Conservation (phyloP, 371 early-diverging fungal species). For the Fennellomyces sp. region DNA sequence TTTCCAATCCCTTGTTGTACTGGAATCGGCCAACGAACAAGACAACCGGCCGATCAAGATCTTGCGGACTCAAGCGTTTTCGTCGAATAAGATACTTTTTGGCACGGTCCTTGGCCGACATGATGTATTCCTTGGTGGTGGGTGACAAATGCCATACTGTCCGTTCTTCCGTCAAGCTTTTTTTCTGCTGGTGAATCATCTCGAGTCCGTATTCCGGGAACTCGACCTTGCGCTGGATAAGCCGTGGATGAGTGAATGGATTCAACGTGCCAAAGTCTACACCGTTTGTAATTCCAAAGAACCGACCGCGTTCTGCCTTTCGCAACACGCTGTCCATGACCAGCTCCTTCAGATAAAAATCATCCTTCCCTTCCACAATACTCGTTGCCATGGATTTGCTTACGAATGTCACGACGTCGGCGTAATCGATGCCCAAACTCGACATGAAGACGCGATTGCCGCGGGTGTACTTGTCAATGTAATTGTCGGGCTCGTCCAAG, state of each 20-base stretch:
- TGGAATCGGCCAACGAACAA: constrained; percentile 61
- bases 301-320: constrained; percentile 51
- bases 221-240: constrained; percentile 37
- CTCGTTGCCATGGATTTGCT: constrained; percentile 60
- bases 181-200: constrained; percentile 22
- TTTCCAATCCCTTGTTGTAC: constrained; percentile 52
- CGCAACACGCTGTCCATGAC: constrained; percentile 58
- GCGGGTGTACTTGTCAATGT: constrained; percentile 36
- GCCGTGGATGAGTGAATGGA: constrained; percentile 54
- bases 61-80: constrained; percentile 39
- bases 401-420: constrained; percentile 61
- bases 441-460: constrained; percentile 65
- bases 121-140: constrained; percentile 35
- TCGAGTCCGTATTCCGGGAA: constrained; percentile 51
- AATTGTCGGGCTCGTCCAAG: constrained; percentile 25
- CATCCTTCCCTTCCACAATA: constrained; percentile 60
- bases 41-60: constrained; percentile 56
- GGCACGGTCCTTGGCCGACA: constrained; percentile 53
- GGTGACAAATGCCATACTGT: constrained; percentile 32
- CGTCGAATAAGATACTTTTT: constrained; percentile 53
- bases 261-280: constrained; percentile 55
- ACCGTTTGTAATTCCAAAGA: constrained; percentile 67
- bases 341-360: constrained; percentile 65
- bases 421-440: constrained; percentile 57
- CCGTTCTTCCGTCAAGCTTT: constrained; percentile 6